Evolutionary conservation across 441 rosid genomes (phyloP).

Genomic region (Arabidopsis lyrata): DNA sequence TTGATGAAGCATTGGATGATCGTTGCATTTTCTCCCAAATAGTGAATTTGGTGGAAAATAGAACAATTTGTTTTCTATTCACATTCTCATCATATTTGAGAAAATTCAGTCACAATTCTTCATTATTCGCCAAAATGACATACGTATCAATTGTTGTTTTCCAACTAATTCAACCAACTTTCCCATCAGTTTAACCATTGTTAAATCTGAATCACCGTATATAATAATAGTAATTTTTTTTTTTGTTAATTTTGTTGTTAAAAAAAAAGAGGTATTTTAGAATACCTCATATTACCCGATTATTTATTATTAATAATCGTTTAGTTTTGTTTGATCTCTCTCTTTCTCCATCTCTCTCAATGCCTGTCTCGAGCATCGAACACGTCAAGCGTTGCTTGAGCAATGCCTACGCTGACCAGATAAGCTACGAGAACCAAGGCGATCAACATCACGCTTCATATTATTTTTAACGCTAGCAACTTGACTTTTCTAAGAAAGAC

Average conservation of each 20-base stretch:
- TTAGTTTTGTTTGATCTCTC: not conserved
- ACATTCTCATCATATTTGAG: not conserved
- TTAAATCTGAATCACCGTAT: not conserved
- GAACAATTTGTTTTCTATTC: not conserved
- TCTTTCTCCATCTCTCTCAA: not conserved
- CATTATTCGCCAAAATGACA: not conserved
- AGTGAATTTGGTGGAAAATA: not conserved
- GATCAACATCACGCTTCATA: too few species aligned
- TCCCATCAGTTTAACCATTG: too few species aligned
- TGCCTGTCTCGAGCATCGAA: conserved; percentile 6
- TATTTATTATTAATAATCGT: not conserved
- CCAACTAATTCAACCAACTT: too few species aligned
- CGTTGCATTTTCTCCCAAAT: not conserved
- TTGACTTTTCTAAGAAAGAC: too few species aligned
- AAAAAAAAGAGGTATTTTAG: not conserved
- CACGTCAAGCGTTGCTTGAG: not conserved
- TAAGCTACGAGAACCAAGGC: conserved; percentile 4
- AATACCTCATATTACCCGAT: not conserved
- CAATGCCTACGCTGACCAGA: conserved; percentile 17
- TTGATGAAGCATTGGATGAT: not conserved
- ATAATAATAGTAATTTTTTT: too few species aligned
- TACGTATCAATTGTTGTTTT: too few species aligned
- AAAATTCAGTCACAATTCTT: not conserved
- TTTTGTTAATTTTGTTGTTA: not conserved
- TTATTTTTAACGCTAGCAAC: too few species aligned